Percentiles rank a stretch among this genome's conserved stretches.
phyloP scores from a whole-genome alignment of 768 basidiomycete genomes.

The Lactarius evosmus region DNA sequence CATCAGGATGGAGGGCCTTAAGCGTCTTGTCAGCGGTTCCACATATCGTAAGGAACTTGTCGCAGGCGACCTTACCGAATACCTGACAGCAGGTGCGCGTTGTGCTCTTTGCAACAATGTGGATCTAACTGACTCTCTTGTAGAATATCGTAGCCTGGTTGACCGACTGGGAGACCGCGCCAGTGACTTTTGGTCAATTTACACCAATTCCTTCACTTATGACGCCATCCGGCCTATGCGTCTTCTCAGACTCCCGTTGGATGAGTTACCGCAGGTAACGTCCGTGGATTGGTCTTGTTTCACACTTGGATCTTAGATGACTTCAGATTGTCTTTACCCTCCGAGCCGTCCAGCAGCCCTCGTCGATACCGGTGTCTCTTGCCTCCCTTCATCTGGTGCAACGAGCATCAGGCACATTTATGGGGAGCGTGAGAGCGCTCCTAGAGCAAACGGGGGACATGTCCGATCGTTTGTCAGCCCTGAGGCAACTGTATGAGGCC shows the following conservation, averaged over 20 bases:
- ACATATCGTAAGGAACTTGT: slow-evolving; percentile 73
- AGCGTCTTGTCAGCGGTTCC: slow-evolving; percentile 48
- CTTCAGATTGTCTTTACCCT: slow-evolving; percentile 28
- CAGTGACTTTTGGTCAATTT: slow-evolving; percentile 18
- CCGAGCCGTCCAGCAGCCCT: slow-evolving; percentile 28
- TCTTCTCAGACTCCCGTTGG: slow-evolving; percentile 12
- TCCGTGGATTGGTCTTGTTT: background rate
- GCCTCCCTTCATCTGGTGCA: slow-evolving; percentile 49
- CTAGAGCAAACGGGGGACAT: slow-evolving; percentile 55
- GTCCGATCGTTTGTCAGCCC: slow-evolving; percentile 48
- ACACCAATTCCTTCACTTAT: background rate
- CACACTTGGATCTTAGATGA: background rate
- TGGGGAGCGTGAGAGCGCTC: slow-evolving; percentile 44
- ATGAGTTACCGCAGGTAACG: slow-evolving; percentile 26
- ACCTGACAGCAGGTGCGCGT: slow-evolving; percentile 48
- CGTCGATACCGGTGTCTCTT: slow-evolving; percentile 27
- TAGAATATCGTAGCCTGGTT: slow-evolving; percentile 22
- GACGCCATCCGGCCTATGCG: background rate
- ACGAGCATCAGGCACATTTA: slow-evolving; percentile 51
- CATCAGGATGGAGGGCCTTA: slow-evolving; percentile 61
- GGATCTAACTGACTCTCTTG: background rate
- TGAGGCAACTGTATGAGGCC: slow-evolving; percentile 66
- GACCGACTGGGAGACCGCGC: slow-evolving; percentile 22
- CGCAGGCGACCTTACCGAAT: slow-evolving; percentile 57
- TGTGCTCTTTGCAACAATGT: background rate